Evolutionary conservation across 441 rosid genomes (phyloP).

Genomic region (Arabidopsis lyrata): DNA sequence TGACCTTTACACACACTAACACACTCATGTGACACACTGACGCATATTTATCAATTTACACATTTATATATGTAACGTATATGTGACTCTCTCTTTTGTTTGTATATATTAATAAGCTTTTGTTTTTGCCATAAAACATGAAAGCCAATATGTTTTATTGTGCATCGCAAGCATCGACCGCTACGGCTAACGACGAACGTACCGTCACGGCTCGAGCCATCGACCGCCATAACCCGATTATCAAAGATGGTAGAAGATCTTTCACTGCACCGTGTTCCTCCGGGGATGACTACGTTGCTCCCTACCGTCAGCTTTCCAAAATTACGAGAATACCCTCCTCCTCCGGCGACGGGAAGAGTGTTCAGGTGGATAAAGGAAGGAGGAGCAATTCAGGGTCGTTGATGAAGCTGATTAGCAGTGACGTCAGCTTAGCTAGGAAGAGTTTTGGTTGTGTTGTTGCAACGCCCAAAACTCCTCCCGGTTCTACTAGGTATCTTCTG

Average conservation of each 20-base stretch:
- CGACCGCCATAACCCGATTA: constrained; percentile 93
- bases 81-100: background rate
- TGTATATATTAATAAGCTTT: constrained; percentile 26
- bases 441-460: constrained; percentile 38
- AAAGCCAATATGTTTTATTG: constrained; percentile 54
- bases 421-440: constrained; percentile 41
- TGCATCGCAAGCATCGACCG: constrained; percentile 60
- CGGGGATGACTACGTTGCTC: constrained; percentile 51
- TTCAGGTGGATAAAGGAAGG: constrained; percentile 26
- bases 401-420: constrained; percentile 25
- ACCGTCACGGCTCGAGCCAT: constrained; percentile 51
- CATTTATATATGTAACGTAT: background rate
- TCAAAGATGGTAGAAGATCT: constrained; percentile 58
- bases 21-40: constrained; percentile 49
- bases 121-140: constrained; percentile 5
- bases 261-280: constrained; percentile 46
- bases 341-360: constrained; percentile 29
- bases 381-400: constrained; percentile 39
- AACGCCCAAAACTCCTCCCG: constrained; percentile 58
- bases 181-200: constrained; percentile 60
- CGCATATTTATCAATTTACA: constrained; percentile 36
- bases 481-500: constrained; percentile 77
- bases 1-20: constrained; percentile 38
- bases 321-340: constrained; percentile 41
- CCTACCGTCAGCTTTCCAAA: constrained; percentile 47